phyloP scores from a whole-genome alignment of 208 protist genomes.

The Crithidia fasciculata region DNA sequence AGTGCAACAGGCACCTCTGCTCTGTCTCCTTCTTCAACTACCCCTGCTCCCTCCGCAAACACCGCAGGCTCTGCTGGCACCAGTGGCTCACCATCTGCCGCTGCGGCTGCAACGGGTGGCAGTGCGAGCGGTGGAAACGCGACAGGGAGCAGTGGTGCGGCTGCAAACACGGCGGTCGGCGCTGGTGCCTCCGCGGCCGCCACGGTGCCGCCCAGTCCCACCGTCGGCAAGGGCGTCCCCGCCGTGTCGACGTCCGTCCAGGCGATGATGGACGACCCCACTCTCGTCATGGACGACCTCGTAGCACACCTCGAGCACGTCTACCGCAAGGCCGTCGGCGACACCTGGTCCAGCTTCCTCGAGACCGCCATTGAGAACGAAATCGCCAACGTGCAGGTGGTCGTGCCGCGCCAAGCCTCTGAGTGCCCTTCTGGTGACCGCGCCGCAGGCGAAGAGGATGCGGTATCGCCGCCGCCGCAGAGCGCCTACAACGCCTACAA shows the following conservation, averaged over 20 bases:
- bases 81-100: no score
- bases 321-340: conserved; percentile 57
- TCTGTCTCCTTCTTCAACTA: neutral
- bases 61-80: no score
- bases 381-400: conserved; percentile 8
- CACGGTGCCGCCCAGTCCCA: conserved; percentile 2
- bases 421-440: no score
- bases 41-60: no score
- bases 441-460: no score
- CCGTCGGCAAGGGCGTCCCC: neutral
- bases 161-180: neutral
- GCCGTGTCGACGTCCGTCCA: conserved; percentile 6
- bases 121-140: neutral
- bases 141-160: conserved; percentile 6
- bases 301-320: conserved; percentile 56
- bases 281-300: conserved; percentile 66
- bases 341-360: conserved; percentile 67
- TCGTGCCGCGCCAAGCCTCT: neutral
- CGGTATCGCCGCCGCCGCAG: neutral
- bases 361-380: conserved; percentile 44
- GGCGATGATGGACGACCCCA: conserved; percentile 30
- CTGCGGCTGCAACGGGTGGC: neutral
- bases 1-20: neutral
- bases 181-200: neutral
- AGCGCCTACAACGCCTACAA: neutral